Evolutionary conservation across 345 rosid genomes (phyloP).

Genomic region (Acer campestre): DNA sequence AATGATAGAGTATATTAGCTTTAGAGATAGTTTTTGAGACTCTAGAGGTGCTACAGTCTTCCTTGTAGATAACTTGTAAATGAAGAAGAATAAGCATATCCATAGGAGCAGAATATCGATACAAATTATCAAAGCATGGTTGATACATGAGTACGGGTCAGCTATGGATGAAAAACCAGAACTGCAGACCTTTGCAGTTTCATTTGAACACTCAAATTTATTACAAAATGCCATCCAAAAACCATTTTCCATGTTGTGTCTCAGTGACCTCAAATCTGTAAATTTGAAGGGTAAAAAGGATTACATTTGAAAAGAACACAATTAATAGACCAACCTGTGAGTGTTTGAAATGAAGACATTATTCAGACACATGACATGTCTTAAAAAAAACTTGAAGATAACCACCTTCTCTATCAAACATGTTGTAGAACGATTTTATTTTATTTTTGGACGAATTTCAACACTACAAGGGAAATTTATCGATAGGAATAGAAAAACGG

Average conservation of each 20-base stretch:
- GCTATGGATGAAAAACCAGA: slow-evolving; percentile 21
- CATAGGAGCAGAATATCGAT: slow-evolving; percentile 32
- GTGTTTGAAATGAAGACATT: too few species aligned
- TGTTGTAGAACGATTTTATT: too few species aligned
- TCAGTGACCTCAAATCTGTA: not conserved
- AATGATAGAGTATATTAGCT: slow-evolving; percentile 25
- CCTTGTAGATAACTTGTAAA: slow-evolving; percentile 14
- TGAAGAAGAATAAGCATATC: slow-evolving; percentile 21
- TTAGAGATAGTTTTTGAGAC: slow-evolving; percentile 6
- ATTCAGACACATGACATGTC: too few species aligned
- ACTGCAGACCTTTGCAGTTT: slow-evolving; percentile 17
- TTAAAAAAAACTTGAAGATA: too few species aligned
- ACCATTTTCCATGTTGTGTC: slow-evolving; percentile 18
- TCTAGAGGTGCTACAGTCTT: slow-evolving; percentile 10
- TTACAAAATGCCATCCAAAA: slow-evolving; percentile 32
- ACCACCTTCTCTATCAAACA: too few species aligned
- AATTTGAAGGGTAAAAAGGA: not conserved
- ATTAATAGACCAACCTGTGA: too few species aligned
- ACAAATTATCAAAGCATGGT: slow-evolving; percentile 32
- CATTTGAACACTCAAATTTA: slow-evolving; percentile 22
- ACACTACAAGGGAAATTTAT: too few species aligned
- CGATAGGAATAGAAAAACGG: too few species aligned
- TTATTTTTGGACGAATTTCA: too few species aligned
- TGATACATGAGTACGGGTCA: slow-evolving; percentile 33
- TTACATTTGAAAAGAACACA: too few species aligned